Base-by-base conservation (phyloP, 1,139 yeast genomes). In the Debaryomyces sp. region DNA sequence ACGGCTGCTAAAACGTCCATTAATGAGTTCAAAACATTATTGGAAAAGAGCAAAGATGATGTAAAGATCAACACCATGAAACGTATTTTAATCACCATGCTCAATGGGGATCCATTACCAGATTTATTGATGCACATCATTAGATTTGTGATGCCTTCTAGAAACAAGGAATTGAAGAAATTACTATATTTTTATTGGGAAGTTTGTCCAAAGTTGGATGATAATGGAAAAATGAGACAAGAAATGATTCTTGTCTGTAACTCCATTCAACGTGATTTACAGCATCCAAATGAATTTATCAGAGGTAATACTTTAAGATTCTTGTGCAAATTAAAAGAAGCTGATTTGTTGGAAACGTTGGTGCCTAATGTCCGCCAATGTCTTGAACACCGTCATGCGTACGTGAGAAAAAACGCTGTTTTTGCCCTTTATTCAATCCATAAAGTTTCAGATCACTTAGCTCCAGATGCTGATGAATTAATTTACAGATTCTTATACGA, bases 201-300 rank as follows among this genome's bases (percentile, higher is more conserved):
- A 70, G 90, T 92, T 49, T 95, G 97, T 66, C 96, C 97, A 48
- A 95, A 95, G 71, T 77, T 86, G 59, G 96, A 90, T 60, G 78
- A 81, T 43, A 86, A 87, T 46, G 99, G 99, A 5, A 89, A 89
- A 67, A 82, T 95, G 78, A 89, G 91, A 74, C 98, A 92, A 69
- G 99, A 95, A 72, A 94, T 95, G 98, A 94, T 95, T 71, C 82
- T 95, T 58, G 99, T 94, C 45, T 94, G 98, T 75, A 95, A 95
- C 67, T 97, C 98, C 48, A 90, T 95, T 62, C 96, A 95, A 70
- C 91, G 94, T 70, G 99, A 95, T 68, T 80, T 95, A 59, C 97
- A 92, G 70, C 99, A 95, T 71, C 97, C 99, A 46, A 95, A 95
- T 73, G 99, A 95, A 70, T 95, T 87, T 66, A 88, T 95, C 55